A percentile compares a stretch with the other conserved stretches of the same genome.
Evolutionary conservation across 129 eudicot species (phyloP).

Genomic region (Lonicera japonica): DNA sequence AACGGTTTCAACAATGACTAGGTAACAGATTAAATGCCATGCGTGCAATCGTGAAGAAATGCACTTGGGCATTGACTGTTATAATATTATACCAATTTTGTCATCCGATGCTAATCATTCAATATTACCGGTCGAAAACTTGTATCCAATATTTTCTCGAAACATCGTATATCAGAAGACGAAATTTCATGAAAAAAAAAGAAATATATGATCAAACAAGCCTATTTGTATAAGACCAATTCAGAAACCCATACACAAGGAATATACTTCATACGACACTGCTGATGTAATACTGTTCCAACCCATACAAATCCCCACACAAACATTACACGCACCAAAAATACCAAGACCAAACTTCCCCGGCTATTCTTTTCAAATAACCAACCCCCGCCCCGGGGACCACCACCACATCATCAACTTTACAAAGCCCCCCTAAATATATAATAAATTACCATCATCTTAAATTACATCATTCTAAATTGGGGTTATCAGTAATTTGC

Average conservation of each 20-base stretch:
- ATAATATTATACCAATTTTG: no score
- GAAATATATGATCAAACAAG: no score
- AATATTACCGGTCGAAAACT: no score
- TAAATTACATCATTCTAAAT: conserved; percentile 2
- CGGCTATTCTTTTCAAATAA: conserved; percentile 4
- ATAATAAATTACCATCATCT: conserved; percentile 6
- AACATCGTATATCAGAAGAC: no score
- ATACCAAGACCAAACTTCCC: conserved; percentile 5
- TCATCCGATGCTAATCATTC: no score
- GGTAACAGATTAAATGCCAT: no score
- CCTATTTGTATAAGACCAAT: no score
- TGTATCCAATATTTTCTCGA: no score
- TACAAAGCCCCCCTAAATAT: conserved; percentile 11
- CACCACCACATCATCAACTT: conserved; percentile 12
- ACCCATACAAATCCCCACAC: conserved; percentile 2
- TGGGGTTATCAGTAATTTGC: conserved; percentile 8
- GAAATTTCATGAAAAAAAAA: no score
- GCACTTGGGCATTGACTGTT: no score
- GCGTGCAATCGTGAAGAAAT: no score
- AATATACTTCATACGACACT: background rate
- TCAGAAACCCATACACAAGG: background rate
- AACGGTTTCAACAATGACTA: no score
- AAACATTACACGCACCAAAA: background rate
- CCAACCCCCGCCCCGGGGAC: background rate
- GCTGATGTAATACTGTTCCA: background rate